Percentiles rank a stretch among this genome's conserved stretches.
These are phyloP conservation scores for Insectozyma bohioensis DNA, from an alignment of 1,139 yeast species.

Conservation along the genomic window DNA sequence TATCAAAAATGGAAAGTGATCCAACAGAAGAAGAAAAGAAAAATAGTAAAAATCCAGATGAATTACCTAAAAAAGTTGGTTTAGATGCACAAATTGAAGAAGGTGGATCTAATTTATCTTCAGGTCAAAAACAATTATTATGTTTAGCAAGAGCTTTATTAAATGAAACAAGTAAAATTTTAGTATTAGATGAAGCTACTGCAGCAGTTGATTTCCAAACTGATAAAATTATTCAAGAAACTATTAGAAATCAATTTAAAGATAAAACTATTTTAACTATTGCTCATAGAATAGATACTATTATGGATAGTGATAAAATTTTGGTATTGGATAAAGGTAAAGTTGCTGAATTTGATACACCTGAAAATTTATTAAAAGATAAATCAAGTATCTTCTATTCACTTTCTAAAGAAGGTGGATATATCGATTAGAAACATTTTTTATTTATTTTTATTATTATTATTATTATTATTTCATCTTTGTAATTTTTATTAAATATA, in stretches of 20 bases:
- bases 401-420: conserved; percentile 32
- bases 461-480: no score
- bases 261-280: conserved; percentile 75
- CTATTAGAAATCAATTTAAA: conserved; percentile 63
- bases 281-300: conserved; percentile 83
- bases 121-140: conserved; percentile 76
- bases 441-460: conserved; percentile 1
- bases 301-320: conserved; percentile 74
- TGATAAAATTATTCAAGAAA: conserved; percentile 71
- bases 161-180: conserved; percentile 52
- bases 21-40: conserved; percentile 18
- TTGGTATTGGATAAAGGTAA: conserved; percentile 68
- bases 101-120: conserved; percentile 73
- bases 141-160: conserved; percentile 75
- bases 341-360: conserved; percentile 67
- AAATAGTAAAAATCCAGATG: conserved; percentile 23
- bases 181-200: conserved; percentile 82
- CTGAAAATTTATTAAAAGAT: conserved; percentile 26
- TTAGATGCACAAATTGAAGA: conserved; percentile 54
- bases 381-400: conserved; percentile 28
- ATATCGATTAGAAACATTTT: conserved; percentile 8
- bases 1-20: conserved; percentile 30
- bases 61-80: conserved; percentile 24
- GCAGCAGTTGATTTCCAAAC: conserved; percentile 85
- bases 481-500: conserved; percentile 3